phyloP scores from a whole-genome alignment of 1,284 basidiomycete genomes.

The Trametes sp. region DNA sequence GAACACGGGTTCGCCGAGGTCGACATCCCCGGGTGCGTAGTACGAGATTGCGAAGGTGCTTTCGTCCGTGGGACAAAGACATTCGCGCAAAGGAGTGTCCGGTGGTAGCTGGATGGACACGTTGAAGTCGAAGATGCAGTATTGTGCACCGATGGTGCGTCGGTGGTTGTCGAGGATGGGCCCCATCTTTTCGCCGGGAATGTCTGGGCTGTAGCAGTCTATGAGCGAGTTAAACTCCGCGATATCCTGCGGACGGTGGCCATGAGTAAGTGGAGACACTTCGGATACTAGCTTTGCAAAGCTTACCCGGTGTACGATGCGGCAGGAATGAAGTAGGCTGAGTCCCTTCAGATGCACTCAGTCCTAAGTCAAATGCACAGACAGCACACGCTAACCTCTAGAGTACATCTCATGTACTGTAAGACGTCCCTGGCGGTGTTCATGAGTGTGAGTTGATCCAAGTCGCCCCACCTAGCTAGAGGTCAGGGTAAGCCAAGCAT shows the following conservation, averaged over 20 bases:
- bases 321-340: not conserved
- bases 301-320: slow-evolving; percentile 17
- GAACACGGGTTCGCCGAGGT: not conserved
- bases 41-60: not conserved
- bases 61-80: slow-evolving; percentile 2
- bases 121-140: slow-evolving; percentile 16
- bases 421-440: not conserved
- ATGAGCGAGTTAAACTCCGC: not conserved
- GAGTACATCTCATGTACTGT: slow-evolving; percentile 2
- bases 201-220: slow-evolving; percentile 6
- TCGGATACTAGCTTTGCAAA: not conserved
- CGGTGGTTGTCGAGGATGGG: not conserved
- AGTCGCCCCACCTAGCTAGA: slow-evolving; percentile 8
- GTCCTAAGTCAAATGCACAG: too few species aligned
- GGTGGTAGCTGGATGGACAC: slow-evolving; percentile 1
- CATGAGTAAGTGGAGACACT: not conserved
- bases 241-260: slow-evolving; percentile 7
- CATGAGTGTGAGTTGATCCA: not conserved
- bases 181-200: not conserved
- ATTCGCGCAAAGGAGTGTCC: not conserved
- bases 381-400: not conserved
- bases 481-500: not conserved
- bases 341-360: slow-evolving; percentile 11
- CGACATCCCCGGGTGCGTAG: not conserved
- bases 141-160: not conserved